Percentiles rank a stretch among this genome's conserved stretches.
Conservation (phyloP, 345 rosid species). For the Leavenworthia alabamica region DNA sequence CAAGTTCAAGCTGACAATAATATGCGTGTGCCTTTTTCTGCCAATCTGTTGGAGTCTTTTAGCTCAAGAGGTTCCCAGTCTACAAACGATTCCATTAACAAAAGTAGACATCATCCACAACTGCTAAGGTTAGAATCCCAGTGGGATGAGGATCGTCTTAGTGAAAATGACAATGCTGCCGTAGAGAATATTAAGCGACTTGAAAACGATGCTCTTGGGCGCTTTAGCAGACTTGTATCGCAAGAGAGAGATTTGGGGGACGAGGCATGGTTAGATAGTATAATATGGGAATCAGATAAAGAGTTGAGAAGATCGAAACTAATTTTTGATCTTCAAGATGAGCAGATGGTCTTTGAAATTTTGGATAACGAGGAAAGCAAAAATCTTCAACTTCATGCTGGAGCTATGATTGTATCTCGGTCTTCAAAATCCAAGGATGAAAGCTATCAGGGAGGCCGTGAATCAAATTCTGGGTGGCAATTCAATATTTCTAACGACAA, state of each 20-base stretch:
- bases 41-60: slow-evolving; percentile 48
- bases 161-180: slow-evolving; percentile 30
- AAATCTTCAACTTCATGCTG: slow-evolving; percentile 73
- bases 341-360: slow-evolving; percentile 88
- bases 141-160: slow-evolving; percentile 23
- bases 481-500: slow-evolving; percentile 93
- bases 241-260: slow-evolving; percentile 56
- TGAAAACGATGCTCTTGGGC: slow-evolving; percentile 39
- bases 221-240: slow-evolving; percentile 41
- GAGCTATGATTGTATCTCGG: slow-evolving; percentile 74
- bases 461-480: slow-evolving; percentile 58
- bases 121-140: slow-evolving; percentile 73
- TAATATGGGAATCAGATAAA: slow-evolving; percentile 67
- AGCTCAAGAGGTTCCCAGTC: slow-evolving; percentile 34
- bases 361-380: slow-evolving; percentile 55
- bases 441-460: slow-evolving; percentile 43
- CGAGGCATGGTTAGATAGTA: slow-evolving; percentile 78
- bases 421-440: slow-evolving; percentile 40
- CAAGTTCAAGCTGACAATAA: slow-evolving; percentile 33
- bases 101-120: slow-evolving; percentile 70
- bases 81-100: slow-evolving; percentile 21
- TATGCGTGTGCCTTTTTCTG: slow-evolving; percentile 28
- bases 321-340: slow-evolving; percentile 87
- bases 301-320: slow-evolving; percentile 55
- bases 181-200: slow-evolving; percentile 31